phyloP scores from a whole-genome alignment of 2,329 filamentous ascomycete genomes.

The Colletotrichum viniferum region DNA sequence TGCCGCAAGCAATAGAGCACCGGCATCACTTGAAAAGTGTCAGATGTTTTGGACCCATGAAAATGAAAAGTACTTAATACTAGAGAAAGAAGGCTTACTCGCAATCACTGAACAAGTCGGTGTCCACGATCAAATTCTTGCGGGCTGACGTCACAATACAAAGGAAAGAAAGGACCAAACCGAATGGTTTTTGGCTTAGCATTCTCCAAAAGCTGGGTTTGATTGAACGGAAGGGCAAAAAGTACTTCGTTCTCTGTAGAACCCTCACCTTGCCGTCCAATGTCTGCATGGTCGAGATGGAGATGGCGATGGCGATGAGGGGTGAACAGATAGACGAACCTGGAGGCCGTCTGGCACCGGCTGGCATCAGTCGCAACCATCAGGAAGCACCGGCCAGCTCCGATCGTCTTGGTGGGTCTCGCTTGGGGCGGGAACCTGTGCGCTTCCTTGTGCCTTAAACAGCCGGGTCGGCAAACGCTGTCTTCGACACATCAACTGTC shows the following conservation, averaged over 20 bases:
- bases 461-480: not conserved
- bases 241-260: not conserved
- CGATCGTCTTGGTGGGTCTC: not conserved
- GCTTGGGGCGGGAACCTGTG: not conserved
- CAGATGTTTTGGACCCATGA: not conserved
- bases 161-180: not conserved
- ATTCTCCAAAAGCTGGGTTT: not conserved
- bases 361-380: not conserved
- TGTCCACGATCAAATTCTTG: slow-evolving; percentile 49
- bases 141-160: not conserved
- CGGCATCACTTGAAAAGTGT: slow-evolving; percentile 37
- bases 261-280: not conserved
- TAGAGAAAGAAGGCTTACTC: slow-evolving; percentile 34
- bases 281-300: not conserved
- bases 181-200: not conserved
- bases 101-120: slow-evolving; percentile 51
- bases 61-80: not conserved
- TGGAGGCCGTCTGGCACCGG: not conserved
- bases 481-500: not conserved
- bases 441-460: not conserved
- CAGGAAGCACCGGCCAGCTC: not conserved
- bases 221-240: fast-evolving
- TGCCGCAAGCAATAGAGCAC: slow-evolving; percentile 44
- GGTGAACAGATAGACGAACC: fast-evolving
- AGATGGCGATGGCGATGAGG: not conserved